Evolutionary conservation across 2,329 filamentous ascomycete genomes (phyloP).

Genomic region (Coniosporium tulheliwenetii): DNA sequence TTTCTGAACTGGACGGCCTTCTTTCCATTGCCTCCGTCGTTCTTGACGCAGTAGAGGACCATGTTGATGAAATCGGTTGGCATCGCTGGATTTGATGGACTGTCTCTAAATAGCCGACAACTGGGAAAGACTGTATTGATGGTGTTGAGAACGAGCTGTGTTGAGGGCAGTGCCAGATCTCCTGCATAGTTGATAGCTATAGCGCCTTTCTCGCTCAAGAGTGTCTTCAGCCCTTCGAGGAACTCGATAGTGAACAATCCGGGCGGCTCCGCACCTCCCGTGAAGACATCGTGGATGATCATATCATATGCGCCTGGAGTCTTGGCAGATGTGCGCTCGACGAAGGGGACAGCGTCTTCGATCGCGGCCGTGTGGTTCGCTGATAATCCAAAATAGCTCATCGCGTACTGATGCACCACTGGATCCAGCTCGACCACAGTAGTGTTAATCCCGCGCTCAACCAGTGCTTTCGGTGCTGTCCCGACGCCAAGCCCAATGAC

Average conservation of each 20-base stretch:
- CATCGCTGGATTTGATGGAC: conserved; percentile 33
- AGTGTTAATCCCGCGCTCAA: conserved; percentile 77
- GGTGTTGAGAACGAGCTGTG: conserved; percentile 66
- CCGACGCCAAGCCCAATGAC: conserved; percentile 88
- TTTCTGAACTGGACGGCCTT: conserved; percentile 22
- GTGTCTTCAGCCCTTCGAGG: conserved; percentile 48
- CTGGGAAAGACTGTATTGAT: conserved; percentile 71
- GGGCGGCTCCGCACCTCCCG: conserved; percentile 82
- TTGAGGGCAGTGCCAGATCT: conserved; percentile 62
- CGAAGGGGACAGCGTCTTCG: conserved; percentile 63
- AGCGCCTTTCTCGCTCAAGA: conserved; percentile 65
- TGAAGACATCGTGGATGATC: conserved; percentile 96
- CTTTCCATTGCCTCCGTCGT: no score
- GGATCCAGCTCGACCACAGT: conserved; percentile 94
- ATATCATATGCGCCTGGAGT: conserved; percentile 53
- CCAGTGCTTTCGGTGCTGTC: conserved; percentile 73
- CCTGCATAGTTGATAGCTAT: conserved; percentile 96
- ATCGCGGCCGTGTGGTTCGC: conserved; percentile 66
- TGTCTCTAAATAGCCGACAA: conserved; percentile 83
- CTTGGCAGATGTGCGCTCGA: conserved; percentile 24
- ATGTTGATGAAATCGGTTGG: conserved; percentile 76
- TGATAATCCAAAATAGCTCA: conserved; percentile 67
- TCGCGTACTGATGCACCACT: conserved; percentile 68
- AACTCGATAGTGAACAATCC: conserved; percentile 81
- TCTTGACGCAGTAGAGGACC: conserved; percentile 80